These are phyloP conservation scores for Naematelia aurantialba DNA, from an alignment of 768 basidiomycete species.

Conservation along the genomic window DNA sequence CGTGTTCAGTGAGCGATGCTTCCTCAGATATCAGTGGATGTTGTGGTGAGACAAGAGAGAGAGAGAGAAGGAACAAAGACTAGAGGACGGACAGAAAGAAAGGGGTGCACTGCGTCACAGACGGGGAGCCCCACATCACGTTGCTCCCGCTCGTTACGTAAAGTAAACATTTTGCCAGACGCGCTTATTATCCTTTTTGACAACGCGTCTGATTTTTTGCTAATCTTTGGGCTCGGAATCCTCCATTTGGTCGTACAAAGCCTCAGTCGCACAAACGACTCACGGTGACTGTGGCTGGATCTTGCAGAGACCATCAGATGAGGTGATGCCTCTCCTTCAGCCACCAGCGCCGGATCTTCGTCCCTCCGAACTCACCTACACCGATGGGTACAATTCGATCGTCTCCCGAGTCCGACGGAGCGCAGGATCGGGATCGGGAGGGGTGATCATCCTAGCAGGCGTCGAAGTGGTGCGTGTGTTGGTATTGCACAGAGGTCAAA, in stretches of 20 bases:
- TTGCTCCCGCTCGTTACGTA: background rate
- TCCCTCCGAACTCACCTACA: constrained; percentile 42
- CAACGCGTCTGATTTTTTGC: background rate
- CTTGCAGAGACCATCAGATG: too few relatives aligned
- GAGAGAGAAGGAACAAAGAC: background rate
- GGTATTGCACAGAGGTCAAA: background rate
- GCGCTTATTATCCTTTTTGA: background rate
- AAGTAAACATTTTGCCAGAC: background rate
- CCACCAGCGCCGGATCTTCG: constrained; percentile 45
- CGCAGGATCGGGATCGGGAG: constrained; percentile 40
- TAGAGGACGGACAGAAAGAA: background rate
- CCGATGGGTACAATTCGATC: constrained; percentile 47
- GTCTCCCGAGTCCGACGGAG: constrained; percentile 38
- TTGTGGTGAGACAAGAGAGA: too few relatives aligned
- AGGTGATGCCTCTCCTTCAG: constrained; percentile 44
- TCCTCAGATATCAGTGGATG: too few relatives aligned
- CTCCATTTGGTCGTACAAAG: background rate
- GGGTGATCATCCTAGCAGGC: constrained; percentile 47
- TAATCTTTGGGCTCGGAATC: background rate
- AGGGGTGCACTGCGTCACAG: background rate
- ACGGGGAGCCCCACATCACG: background rate
- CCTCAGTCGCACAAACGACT: too few relatives aligned
- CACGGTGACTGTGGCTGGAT: too few relatives aligned
- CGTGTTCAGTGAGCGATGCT: too few relatives aligned
- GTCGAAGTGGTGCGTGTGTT: constrained; percentile 39